phyloP scores from a whole-genome alignment of 1,284 basidiomycete genomes.

The Ceratobasidium sp. region DNA sequence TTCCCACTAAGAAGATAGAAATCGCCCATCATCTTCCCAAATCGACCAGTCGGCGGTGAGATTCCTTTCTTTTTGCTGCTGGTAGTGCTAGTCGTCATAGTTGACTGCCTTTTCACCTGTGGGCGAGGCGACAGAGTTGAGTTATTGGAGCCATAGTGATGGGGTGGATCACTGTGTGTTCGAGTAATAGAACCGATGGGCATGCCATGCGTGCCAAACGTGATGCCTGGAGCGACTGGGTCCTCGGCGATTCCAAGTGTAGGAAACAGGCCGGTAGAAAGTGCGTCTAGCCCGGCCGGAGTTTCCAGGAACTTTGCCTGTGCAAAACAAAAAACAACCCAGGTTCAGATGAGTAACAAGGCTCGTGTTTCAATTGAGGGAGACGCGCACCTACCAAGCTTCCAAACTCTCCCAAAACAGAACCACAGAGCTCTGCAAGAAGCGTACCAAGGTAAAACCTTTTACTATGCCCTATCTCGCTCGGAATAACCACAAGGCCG shows the following conservation, averaged over 20 bases:
- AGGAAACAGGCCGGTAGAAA: conserved; percentile 39
- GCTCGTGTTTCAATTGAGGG: neutral
- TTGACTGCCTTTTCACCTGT: conserved; percentile 33
- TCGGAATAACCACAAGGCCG: conserved; percentile 79
- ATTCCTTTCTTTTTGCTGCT: conserved; percentile 38
- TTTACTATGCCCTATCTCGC: conserved; percentile 82
- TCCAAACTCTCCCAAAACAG: conserved; percentile 85
- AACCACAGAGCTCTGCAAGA: conserved; percentile 86
- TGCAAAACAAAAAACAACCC: too few species aligned
- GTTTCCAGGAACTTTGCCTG: conserved; percentile 45
- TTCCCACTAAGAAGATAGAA: conserved; percentile 87
- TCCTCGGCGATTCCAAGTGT: conserved; percentile 39
- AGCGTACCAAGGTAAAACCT: conserved; percentile 83
- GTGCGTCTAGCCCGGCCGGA: conserved; percentile 37
- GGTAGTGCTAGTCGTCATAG: conserved; percentile 14
- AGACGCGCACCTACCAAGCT: conserved; percentile 61
- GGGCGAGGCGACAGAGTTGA: conserved; percentile 32
- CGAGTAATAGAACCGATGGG: conserved; percentile 13
- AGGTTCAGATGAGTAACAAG: neutral
- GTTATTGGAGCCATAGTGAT: conserved; percentile 5
- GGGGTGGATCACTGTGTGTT: conserved; percentile 46
- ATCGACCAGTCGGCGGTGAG: conserved; percentile 77
- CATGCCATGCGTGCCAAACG: conserved; percentile 35
- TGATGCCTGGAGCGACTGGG: conserved; percentile 13
- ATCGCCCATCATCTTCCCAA: conserved; percentile 90